Conservation (phyloP, 2,329 filamentous ascomycete genomes). For the Fusarium coffeatum region DNA sequence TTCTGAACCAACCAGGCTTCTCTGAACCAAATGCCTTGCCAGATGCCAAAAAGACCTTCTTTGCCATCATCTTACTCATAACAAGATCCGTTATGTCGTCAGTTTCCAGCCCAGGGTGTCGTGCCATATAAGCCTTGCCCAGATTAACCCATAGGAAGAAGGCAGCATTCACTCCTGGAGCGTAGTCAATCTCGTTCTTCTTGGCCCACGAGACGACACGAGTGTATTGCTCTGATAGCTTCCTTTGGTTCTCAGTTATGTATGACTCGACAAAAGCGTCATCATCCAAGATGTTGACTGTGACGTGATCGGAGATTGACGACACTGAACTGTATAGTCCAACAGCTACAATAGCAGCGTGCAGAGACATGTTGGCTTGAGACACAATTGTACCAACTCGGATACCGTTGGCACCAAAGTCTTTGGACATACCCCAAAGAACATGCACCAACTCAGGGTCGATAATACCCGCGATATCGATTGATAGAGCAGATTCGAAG, state of each 20-base stretch:
- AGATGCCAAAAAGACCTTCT: constrained; percentile 53
- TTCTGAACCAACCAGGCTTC: constrained; percentile 54
- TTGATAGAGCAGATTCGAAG: constrained; percentile 61
- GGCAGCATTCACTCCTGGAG: constrained; percentile 61
- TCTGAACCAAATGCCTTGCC: constrained; percentile 54
- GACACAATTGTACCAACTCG: constrained; percentile 64
- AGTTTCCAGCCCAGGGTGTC: constrained; percentile 19
- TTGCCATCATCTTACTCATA: constrained; percentile 45
- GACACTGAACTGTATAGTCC: constrained; percentile 59
- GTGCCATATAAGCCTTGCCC: constrained; percentile 45
- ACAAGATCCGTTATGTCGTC: constrained; percentile 45
- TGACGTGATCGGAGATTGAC: constrained; percentile 56
- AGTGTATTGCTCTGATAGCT: constrained; percentile 55
- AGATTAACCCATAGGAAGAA: constrained; percentile 68
- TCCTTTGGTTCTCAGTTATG: constrained; percentile 55
- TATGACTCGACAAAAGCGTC: constrained; percentile 58
- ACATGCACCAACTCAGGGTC: constrained; percentile 64
- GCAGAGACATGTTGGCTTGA: constrained; percentile 56
- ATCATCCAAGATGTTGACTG: constrained; percentile 58
- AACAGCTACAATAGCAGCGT: constrained; percentile 52
- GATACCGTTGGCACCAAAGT: constrained; percentile 68
- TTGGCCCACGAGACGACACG: constrained; percentile 53
- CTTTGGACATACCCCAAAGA: constrained; percentile 60
- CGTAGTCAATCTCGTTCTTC: constrained; percentile 57
- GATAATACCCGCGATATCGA: constrained; percentile 58